Base-by-base conservation (phyloP, 805 yeast species). In the Nakazawaea ernobii region DNA sequence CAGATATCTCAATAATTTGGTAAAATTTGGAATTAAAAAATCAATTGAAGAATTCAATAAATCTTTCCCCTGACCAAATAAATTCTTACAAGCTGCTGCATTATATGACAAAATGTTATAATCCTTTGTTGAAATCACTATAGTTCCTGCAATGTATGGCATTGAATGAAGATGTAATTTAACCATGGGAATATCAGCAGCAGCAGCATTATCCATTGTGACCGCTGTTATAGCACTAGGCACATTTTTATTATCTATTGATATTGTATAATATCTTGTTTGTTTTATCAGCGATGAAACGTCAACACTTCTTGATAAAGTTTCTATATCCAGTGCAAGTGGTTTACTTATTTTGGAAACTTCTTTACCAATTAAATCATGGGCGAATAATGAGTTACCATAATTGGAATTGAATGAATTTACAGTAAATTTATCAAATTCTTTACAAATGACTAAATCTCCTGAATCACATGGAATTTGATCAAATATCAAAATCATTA, bases 71-170 rank as follows among this genome's bases (percentile, higher is more conserved):
- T 73, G 66, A 9, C 97, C 97, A 67, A 89, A 87, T 58, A 89
- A 50, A 56, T 86, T 86, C 52, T 83, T 81, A 9, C 89, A 79
- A 46, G 88, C 81, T 8, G 95, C 87, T 52, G 79, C 78, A 64
- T 89, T 89, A 60, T 84, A 85, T 10, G 92, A 82, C n/a, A 86
- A 61, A 35, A 89, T 71, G 7, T 69, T 65, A 54, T 70, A 75
- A 40, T 63, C 62, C 27, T 61, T 61, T 1, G 82, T 70, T 42
- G 84, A 80, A 11, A 89, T 68, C 10, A 87, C 82, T 57, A 89
- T 82, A 27, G 87, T 77, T 36, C 97, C 97, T 1, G 96, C 94
- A 55, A 88, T 86, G 62, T 87, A 86, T 0, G 96, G 96, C 55
- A 88, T 64, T 4, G 91, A 73, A 58, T 86, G 91, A 15, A 88